Evolutionary conservation across 768 basidiomycete genomes (phyloP), one percentile per base, ranked within the genome.

Genomic region (Phaeolepiota aurea): DNA sequence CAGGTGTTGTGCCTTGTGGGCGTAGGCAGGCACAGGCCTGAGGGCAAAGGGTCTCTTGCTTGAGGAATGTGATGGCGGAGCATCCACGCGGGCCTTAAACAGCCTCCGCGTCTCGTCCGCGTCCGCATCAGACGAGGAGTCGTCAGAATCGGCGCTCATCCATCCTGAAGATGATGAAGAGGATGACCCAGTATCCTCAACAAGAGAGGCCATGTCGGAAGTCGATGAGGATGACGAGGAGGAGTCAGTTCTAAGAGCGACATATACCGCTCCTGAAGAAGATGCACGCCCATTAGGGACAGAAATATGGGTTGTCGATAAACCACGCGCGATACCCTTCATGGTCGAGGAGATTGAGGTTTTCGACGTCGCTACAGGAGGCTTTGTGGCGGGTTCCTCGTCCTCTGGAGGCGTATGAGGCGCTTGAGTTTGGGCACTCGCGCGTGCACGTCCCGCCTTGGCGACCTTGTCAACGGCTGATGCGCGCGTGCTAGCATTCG

Each of bases 161-260:
- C 69, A 73, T 5, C 68, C 72, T 43, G 72, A 74, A 36, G 72
- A 73, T 19, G 68, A 67, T 3, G 74, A 79, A 30, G 72, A 76
- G 10, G 76, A 77, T 10, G 77, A 79, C 19, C 71, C 74, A 15
- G 68, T 72, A 47, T 82, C 77, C 44, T 82, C 79, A n/a, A 72
- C 71, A 34, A 82, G 59, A 19, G 77, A 81, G 42, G 70, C 75
- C 51, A 78, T 64, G 38, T 82, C 82, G 2, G 81, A 80, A 16
- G 60, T 46, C 14, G 44, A 44, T n/a, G 40, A 12, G 23, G 66
- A 66, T 3, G 65, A 65, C 19, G 68, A 62, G 22, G 64, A 64
- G 2, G 58, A 58, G 37, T 36, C 16, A 15, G 38, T 40, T n/a
- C 42, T 35, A 12, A 47, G 25, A 9, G 33, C 16, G 33, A 7